Percentiles rank a stretch among this genome's conserved stretches.
phyloP scores from a whole-genome alignment of 148 eudicot species.

The Polygonum aviculare region DNA sequence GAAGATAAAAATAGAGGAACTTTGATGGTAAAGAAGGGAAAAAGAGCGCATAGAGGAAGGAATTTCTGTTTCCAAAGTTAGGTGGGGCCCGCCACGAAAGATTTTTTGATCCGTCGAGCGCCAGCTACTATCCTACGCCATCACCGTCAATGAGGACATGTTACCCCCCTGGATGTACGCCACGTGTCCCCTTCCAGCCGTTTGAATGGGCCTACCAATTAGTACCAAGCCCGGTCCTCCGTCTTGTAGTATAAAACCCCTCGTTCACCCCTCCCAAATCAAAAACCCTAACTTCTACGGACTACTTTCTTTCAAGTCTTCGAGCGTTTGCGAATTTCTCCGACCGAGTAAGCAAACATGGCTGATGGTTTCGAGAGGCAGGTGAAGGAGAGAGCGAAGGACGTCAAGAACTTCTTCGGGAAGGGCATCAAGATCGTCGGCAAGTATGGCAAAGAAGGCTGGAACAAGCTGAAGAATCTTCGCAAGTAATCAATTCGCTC shows the following conservation, averaged over 20 bases:
- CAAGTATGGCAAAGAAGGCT: constrained; percentile 54
- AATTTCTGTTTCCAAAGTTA: background rate
- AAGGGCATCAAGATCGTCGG: constrained; percentile 47
- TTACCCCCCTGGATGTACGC: background rate
- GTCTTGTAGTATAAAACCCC: background rate
- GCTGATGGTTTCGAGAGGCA: constrained; percentile 50
- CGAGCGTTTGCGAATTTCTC: too few species aligned
- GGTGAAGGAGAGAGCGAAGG: constrained; percentile 48
- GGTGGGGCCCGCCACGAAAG: background rate
- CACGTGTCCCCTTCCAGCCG: constrained; percentile 4
- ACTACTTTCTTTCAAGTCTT: too few species aligned
- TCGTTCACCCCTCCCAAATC: background rate
- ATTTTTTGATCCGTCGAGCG: background rate
- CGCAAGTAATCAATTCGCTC: constrained; percentile 14
- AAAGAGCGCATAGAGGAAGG: background rate
- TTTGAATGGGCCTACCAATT: background rate
- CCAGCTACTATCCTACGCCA: background rate
- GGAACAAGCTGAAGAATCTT: constrained; percentile 50
- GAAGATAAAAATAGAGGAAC: background rate
- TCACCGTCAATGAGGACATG: background rate
- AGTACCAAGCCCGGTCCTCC: background rate
- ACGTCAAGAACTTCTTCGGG: constrained; percentile 35
- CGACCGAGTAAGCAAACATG: background rate
- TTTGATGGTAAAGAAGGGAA: too few species aligned
- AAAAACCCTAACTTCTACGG: background rate